Percentiles rank a stretch among this genome's conserved stretches.
phyloP scores from a whole-genome alignment of 2,329 filamentous ascomycete species.

The Zymoseptoria crescenta region DNA sequence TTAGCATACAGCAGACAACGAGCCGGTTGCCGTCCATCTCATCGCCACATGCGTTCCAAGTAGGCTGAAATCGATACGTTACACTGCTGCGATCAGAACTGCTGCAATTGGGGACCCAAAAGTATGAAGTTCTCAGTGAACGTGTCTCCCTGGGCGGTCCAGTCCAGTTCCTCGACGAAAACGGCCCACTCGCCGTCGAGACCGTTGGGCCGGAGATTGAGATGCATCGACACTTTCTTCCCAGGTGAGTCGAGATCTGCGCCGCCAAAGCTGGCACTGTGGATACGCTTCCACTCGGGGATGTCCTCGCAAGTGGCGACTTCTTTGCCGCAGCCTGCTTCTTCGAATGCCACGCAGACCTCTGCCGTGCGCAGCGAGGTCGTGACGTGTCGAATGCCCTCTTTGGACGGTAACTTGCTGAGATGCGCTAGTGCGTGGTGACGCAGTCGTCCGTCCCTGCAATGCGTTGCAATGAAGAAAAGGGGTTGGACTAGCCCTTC shows the following conservation, averaged over 20 bases:
- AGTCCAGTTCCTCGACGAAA: slow-evolving; percentile 16
- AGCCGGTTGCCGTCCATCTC: not conserved
- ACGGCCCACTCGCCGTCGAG: slow-evolving; percentile 25
- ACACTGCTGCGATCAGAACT: not conserved
- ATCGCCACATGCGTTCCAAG: not conserved
- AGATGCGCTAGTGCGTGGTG: slow-evolving; percentile 21
- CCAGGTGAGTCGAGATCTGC: slow-evolving; percentile 12
- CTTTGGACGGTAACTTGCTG: slow-evolving; percentile 17
- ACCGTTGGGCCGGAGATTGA: slow-evolving; percentile 23
- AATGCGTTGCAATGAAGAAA: slow-evolving; percentile 23
- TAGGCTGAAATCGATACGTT: not conserved
- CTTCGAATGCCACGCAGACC: slow-evolving; percentile 20
- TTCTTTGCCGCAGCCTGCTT: slow-evolving; percentile 12
- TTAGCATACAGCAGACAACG: not conserved
- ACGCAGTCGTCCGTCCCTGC: slow-evolving; percentile 22
- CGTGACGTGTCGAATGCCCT: slow-evolving; percentile 25
- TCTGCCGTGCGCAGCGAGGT: slow-evolving; percentile 20
- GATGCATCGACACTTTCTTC: slow-evolving; percentile 14
- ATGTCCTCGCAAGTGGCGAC: slow-evolving; percentile 21
- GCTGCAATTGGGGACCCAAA: not conserved
- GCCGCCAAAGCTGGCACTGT: slow-evolving; percentile 20
- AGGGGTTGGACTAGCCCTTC: slow-evolving; percentile 26
- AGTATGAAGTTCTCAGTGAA: not conserved
- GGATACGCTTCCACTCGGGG: slow-evolving; percentile 25
- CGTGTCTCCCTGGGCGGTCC: slow-evolving; percentile 12